Evolutionary conservation across 73 alveolate species (phyloP), one percentile per base, ranked within the genome.

Genomic region (Paramecium octaurelia): DNA sequence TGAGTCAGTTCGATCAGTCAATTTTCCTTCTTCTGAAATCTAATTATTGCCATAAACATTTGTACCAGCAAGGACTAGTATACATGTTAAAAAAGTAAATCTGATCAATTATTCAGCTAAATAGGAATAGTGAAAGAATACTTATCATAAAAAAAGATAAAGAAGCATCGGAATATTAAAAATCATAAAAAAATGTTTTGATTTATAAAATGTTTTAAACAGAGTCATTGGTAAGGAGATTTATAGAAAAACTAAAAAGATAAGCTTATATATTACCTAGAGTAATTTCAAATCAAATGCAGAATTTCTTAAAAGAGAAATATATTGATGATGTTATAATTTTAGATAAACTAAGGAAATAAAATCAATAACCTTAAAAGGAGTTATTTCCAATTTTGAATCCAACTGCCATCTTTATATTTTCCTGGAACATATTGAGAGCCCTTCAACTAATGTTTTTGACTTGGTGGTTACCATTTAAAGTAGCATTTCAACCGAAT

Each of bases 381-480:
- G 27, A 21, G 3, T 8, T 31, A 3, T 24, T 68, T 68, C 87
- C 87, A 16, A 40, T 38, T 12, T 12, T 73, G 21, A 73, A 73
- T 14, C 87, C 87, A 73, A 36, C 68, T 36, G 59, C 58, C 21
- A 21, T 73, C 18, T 3, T 18, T 4, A 38, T 73, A 8, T 43
- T 73, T 20, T 27, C 24, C 16, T 80, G 91, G 91, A 80, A 40
- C 27, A 43, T 80, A n/a, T 42, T 42, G 16, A 40, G 73, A 6
- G 70, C 18, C 4, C 31, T 42, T 44, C 38, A 80, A 35, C n/a
- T 44, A 8, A 43, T 80, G 70, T 24, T 80, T 42, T 31, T 80
- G 27, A 43, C 57, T 1, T 40, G 76, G 70, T 80, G 91, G 91
- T 14, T 46, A 23, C 91, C 91, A 71, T 80, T 80, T 35, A 80